Evolutionary conservation across 2,329 filamentous ascomycete species (phyloP).

Genomic region (Chrysoporthe puriensis): DNA sequence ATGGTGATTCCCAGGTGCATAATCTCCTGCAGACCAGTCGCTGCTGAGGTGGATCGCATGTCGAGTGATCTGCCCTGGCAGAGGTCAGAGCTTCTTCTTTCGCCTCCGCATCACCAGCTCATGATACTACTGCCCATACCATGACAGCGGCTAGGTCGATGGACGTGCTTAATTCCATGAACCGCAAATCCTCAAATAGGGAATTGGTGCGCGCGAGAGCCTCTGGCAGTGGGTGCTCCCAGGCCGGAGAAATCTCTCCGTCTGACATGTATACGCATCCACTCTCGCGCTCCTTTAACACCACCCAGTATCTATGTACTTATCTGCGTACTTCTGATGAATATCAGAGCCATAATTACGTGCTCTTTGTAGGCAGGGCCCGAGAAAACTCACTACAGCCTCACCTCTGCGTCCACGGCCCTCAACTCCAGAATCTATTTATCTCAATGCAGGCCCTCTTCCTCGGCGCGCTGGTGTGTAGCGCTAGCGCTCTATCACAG

Average conservation of each 20-base stretch:
- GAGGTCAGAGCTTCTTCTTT: no score
- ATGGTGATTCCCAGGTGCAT: no score
- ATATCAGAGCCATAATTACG: background rate
- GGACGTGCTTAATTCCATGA: no score
- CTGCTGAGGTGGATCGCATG: no score
- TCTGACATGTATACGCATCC: background rate
- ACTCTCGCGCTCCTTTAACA: background rate
- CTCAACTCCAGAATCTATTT: background rate
- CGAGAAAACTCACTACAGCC: background rate
- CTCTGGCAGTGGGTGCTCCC: background rate
- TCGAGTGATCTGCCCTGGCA: no score
- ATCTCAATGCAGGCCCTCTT: background rate
- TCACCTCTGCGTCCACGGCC: background rate
- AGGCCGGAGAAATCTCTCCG: background rate
- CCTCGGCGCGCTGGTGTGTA: background rate
- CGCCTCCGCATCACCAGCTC: no score
- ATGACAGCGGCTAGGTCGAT: no score
- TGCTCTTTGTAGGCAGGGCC: background rate
- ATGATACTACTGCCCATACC: no score
- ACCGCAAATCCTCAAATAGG: no score
- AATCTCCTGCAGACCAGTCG: no score
- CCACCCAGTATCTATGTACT: background rate
- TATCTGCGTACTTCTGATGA: background rate
- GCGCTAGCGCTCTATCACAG: conserved; percentile 3
- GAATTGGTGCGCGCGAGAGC: no score